Percentiles rank a stretch among this genome's conserved stretches.
Evolutionary conservation across 2,329 filamentous ascomycete species (phyloP).

Genomic region (Xylaria digitata): DNA sequence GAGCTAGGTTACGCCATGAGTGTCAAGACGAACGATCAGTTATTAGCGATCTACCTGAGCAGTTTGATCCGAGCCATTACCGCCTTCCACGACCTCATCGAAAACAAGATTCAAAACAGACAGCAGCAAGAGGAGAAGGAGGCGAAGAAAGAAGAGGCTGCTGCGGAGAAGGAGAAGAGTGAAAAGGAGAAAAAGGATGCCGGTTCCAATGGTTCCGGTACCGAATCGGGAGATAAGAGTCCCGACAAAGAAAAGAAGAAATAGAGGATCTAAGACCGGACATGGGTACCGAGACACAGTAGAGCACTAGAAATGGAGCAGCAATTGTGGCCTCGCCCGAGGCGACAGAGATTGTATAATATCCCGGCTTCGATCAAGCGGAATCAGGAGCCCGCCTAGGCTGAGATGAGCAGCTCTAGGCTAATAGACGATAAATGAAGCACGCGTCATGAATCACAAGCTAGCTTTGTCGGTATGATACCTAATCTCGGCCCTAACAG

Average conservation of each 20-base stretch:
- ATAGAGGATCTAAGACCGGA: slow-evolving; percentile 45
- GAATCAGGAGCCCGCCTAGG: slow-evolving; percentile 26
- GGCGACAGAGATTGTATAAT: slow-evolving; percentile 43
- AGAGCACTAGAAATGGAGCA: slow-evolving; percentile 26
- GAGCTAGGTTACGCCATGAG: slow-evolving; percentile 97
- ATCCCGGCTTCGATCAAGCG: slow-evolving; percentile 35
- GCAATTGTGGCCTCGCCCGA: slow-evolving; percentile 12
- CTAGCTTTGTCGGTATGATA: neutral
- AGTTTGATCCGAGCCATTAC: slow-evolving; percentile 97
- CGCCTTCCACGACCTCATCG: slow-evolving; percentile 98
- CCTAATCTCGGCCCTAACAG: neutral
- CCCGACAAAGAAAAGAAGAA: slow-evolving; percentile 63
- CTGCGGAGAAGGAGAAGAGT: slow-evolving; percentile 64
- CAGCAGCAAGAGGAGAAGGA: slow-evolving; percentile 98
- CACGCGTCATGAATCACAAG: slow-evolving; percentile 27
- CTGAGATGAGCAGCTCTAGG: slow-evolving; percentile 27
- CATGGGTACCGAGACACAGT: slow-evolving; percentile 10
- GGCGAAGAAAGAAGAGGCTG: slow-evolving; percentile 74
- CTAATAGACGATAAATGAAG: slow-evolving; percentile 34
- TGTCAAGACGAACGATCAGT: slow-evolving; percentile 98
- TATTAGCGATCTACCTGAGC: slow-evolving; percentile 98
- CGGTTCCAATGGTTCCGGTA: slow-evolving; percentile 68
- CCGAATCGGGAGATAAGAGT: slow-evolving; percentile 52
- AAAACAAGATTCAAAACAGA: slow-evolving; percentile 99
- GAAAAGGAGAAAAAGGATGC: slow-evolving; percentile 61